phyloP scores from a whole-genome alignment of 257 asterid species.

The Henckelia pumila region DNA sequence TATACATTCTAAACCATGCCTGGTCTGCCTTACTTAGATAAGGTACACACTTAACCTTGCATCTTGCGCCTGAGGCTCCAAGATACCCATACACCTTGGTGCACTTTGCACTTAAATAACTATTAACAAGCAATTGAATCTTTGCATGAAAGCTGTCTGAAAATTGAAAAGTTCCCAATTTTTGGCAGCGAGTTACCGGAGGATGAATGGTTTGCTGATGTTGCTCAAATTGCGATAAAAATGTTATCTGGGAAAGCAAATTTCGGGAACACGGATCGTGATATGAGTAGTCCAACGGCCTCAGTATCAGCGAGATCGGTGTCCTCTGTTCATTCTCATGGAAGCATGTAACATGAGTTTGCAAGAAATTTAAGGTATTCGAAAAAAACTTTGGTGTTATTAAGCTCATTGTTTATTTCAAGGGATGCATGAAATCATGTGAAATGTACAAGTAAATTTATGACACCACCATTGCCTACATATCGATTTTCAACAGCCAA shows the following conservation, averaged over 20 bases:
- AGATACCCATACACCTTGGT: too few relatives aligned
- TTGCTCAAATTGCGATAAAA: constrained; percentile 84
- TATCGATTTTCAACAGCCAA: neutral
- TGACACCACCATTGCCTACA: neutral
- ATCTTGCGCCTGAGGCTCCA: too few relatives aligned
- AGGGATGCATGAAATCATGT: neutral
- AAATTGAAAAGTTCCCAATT: neutral
- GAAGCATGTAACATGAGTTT: constrained; percentile 39
- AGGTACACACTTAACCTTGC: too few relatives aligned
- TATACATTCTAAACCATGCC: too few relatives aligned
- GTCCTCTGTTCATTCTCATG: constrained; percentile 71
- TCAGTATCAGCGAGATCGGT: constrained; percentile 57
- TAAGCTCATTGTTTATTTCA: neutral
- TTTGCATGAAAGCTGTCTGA: neutral
- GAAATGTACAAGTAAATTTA: too few relatives aligned
- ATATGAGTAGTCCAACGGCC: constrained; percentile 61
- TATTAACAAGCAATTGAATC: too few relatives aligned
- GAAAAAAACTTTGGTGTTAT: too few relatives aligned
- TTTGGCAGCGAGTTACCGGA: constrained; percentile 63
- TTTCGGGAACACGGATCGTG: constrained; percentile 47
- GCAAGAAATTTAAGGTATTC: neutral
- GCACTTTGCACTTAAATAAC: too few relatives aligned
- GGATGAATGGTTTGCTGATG: constrained; percentile 96
- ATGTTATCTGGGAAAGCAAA: constrained; percentile 66
- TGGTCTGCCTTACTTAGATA: too few relatives aligned